Percentiles rank a stretch among this genome's conserved stretches.
These are phyloP conservation scores for Rhizophora apiculata DNA, from an alignment of 345 rosid species.

Conservation along the genomic window DNA sequence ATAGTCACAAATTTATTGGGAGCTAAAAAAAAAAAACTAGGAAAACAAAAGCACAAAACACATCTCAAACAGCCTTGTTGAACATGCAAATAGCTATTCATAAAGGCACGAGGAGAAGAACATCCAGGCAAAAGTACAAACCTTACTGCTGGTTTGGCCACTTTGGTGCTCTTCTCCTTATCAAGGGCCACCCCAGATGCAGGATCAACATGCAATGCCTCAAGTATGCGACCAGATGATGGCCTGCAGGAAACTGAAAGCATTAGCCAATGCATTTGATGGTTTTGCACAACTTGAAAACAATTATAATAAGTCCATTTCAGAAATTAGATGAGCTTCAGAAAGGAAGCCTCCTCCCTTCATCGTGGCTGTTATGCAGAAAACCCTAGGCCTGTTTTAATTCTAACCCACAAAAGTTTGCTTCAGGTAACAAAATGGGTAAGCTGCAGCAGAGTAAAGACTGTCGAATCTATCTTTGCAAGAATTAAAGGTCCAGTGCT, in stretches of 20 bases:
- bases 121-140: slow-evolving; percentile 17
- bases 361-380: slow-evolving; percentile 49
- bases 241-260: slow-evolving; percentile 73
- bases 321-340: slow-evolving; percentile 40
- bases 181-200: slow-evolving; percentile 87
- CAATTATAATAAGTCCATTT: slow-evolving; percentile 26
- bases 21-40: not conserved
- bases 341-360: slow-evolving; percentile 56
- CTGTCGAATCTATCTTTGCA: slow-evolving; percentile 92
- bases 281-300: slow-evolving; percentile 22
- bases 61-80: no score
- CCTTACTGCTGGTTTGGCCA: slow-evolving; percentile 59
- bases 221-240: slow-evolving; percentile 75
- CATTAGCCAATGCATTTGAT: slow-evolving; percentile 36
- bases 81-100: no score
- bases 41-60: not conserved
- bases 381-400: slow-evolving; percentile 48
- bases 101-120: no score
- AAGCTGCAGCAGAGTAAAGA: slow-evolving; percentile 76
- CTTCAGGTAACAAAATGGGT: slow-evolving; percentile 61
- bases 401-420: slow-evolving; percentile 45
- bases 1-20: not conserved
- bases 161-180: slow-evolving; percentile 58
- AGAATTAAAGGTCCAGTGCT: slow-evolving; percentile 96
- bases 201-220: slow-evolving; percentile 96